Conservation (phyloP, 306 rosid genomes). For the Acacia acuminata region DNA sequence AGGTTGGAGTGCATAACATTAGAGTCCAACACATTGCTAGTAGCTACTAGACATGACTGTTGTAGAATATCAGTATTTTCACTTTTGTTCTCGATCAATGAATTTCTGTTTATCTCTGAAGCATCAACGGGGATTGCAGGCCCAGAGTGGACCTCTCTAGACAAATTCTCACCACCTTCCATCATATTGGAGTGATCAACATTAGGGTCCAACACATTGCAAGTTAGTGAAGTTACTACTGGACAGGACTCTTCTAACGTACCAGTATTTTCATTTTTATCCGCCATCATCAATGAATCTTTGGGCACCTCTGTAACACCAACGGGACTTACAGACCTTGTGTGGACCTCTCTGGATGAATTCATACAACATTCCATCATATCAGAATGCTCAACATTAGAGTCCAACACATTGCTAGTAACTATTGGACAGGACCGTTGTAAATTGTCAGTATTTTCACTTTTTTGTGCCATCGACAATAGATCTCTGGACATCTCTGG, state of each 20-base stretch:
- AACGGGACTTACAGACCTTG: slow-evolving; percentile 35
- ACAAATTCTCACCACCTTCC: slow-evolving; percentile 32
- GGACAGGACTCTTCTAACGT: slow-evolving; percentile 39
- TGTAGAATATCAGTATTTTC: slow-evolving; percentile 39
- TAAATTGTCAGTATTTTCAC: slow-evolving; percentile 33
- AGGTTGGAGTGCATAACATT: neutral
- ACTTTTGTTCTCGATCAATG: slow-evolving; percentile 37
- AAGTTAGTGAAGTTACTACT: slow-evolving; percentile 32
- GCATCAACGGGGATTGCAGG: slow-evolving; percentile 36
- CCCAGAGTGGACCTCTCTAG: slow-evolving; percentile 26
- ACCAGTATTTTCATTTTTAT: slow-evolving; percentile 43
- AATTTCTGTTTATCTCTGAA: slow-evolving; percentile 35
- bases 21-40: slow-evolving; percentile 28
- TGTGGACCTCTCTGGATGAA: slow-evolving; percentile 17
- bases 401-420: slow-evolving; percentile 34
- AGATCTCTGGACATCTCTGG: slow-evolving; percentile 35
- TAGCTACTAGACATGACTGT: slow-evolving; percentile 42
- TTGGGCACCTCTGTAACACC: slow-evolving; percentile 36
- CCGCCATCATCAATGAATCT: slow-evolving; percentile 38
- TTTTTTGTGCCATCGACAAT: slow-evolving; percentile 40
- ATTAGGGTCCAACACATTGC: slow-evolving; percentile 36
- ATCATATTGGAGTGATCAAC: slow-evolving; percentile 25
- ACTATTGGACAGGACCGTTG: slow-evolving; percentile 45
- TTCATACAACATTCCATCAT: slow-evolving; percentile 30
- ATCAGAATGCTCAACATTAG: slow-evolving; percentile 32